Evolutionary conservation across 768 basidiomycete genomes (phyloP).

Genomic region (Rhizopogon vulgaris): DNA sequence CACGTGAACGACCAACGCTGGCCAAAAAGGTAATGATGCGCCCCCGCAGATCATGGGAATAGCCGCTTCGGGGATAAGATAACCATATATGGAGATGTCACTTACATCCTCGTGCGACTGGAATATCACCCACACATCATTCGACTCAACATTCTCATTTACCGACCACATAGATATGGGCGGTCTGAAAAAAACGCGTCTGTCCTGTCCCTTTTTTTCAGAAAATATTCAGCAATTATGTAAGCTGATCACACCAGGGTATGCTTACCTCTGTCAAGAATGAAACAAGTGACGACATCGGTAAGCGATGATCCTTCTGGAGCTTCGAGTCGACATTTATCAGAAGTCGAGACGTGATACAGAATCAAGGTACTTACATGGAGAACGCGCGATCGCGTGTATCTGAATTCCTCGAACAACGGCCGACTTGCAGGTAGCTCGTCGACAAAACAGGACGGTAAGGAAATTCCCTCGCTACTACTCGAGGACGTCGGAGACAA

Average conservation of each 20-base stretch:
- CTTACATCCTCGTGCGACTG: constrained; percentile 57
- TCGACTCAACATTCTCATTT: constrained; percentile 27
- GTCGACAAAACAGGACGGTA: constrained; percentile 5
- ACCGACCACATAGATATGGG: constrained; percentile 47
- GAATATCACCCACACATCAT: constrained; percentile 53
- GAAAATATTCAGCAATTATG: not conserved
- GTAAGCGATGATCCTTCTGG: constrained; percentile 15
- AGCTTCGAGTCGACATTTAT: constrained; percentile 13
- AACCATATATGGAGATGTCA: not conserved
- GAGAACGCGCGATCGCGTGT: constrained; percentile 48
- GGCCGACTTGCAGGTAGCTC: constrained; percentile 6
- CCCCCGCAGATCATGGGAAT: constrained; percentile 3
- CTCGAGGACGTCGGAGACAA: constrained; percentile 20
- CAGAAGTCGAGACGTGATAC: not conserved
- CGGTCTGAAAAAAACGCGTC: constrained; percentile 1
- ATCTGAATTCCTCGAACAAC: constrained; percentile 37
- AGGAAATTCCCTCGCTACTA: constrained; percentile 4
- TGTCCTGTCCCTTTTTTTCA: constrained; percentile 9
- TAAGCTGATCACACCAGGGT: not conserved
- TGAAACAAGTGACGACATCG: constrained; percentile 20
- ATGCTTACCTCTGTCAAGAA: constrained; percentile 18
- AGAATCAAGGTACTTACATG: constrained; percentile 31
- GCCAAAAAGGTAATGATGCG: constrained; percentile 4
- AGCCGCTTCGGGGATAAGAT: not conserved
- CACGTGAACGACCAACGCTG: constrained; percentile 12